These are phyloP conservation scores for Thinopyrum elongatum DNA, from an alignment of 176 grass and related monocot genomes.

Conservation along the genomic window DNA sequence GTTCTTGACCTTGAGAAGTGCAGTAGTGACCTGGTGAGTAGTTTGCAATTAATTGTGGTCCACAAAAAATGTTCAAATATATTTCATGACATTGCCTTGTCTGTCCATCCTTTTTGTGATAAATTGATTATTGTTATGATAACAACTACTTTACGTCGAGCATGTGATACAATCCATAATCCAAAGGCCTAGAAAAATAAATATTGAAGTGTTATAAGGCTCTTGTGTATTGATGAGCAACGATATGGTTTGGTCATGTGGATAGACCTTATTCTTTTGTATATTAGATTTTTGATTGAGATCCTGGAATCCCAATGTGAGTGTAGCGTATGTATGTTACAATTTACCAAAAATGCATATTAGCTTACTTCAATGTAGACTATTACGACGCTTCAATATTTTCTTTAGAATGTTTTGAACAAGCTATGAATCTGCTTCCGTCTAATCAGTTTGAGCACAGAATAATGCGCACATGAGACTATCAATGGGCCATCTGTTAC, in stretches of 20 bases:
- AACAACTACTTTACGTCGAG: neutral
- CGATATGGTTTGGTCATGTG: constrained; percentile 16
- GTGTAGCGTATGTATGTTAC: neutral
- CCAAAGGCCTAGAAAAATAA: neutral
- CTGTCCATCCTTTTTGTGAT: neutral
- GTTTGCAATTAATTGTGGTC: constrained; percentile 2
- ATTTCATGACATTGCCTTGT: neutral
- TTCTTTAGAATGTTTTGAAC: no score
- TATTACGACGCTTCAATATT: no score
- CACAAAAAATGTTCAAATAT: constrained; percentile 9
- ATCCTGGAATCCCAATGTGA: neutral
- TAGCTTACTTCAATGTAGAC: no score
- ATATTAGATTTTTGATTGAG: constrained; percentile 11
- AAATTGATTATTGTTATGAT: neutral
- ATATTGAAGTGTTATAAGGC: neutral
- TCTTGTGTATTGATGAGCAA: neutral
- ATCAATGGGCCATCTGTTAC: neutral
- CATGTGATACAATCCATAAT: neutral
- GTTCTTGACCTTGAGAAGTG: constrained; percentile 98
- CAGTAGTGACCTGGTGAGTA: constrained; percentile 83
- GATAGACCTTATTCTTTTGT: neutral
- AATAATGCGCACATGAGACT: neutral
- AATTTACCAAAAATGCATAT: neutral
- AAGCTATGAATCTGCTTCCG: no score
- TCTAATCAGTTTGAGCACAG: neutral